Evolutionary conservation across 768 basidiomycete genomes (phyloP).

Genomic region (Panaeolus papilionaceus): DNA sequence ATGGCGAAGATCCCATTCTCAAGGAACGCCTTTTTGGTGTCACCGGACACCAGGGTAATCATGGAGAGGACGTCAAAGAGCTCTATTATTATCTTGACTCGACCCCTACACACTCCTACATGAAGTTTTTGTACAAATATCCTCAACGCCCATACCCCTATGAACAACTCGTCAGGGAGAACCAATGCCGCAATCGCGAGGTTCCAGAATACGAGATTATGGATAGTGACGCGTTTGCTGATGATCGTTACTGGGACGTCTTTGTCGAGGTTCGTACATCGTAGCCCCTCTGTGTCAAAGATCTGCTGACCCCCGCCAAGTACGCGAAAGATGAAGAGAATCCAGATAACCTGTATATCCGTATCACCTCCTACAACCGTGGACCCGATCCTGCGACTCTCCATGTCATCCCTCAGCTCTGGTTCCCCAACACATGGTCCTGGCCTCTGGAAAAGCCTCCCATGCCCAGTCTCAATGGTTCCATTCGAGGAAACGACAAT

Average conservation of each 20-base stretch:
- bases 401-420: conserved; percentile 94
- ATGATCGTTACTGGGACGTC: conserved; percentile 97
- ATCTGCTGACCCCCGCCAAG: conserved; percentile 44
- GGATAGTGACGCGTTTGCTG: conserved; percentile 91
- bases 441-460: conserved; percentile 78
- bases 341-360: conserved; percentile 86
- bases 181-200: conserved; percentile 79
- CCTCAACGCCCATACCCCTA: conserved; percentile 94
- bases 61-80: conserved; percentile 99
- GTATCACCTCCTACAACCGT: conserved; percentile 96
- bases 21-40: conserved; percentile 98
- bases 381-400: conserved; percentile 94
- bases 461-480: conserved; percentile 65
- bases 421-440: conserved; percentile 99
- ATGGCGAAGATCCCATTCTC: conserved; percentile 90
- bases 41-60: conserved; percentile 97
- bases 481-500: conserved; percentile 53
- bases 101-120: conserved; percentile 98
- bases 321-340: conserved; percentile 98
- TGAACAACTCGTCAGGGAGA: conserved; percentile 90
- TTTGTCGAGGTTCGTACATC: conserved; percentile 86
- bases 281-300: not conserved
- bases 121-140: conserved; percentile 99
- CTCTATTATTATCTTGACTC: conserved; percentile 99
- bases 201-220: conserved; percentile 93